These are phyloP conservation scores for Triticum timopheevii DNA, from an alignment of 176 grass and related monocot species.

Conservation along the genomic window DNA sequence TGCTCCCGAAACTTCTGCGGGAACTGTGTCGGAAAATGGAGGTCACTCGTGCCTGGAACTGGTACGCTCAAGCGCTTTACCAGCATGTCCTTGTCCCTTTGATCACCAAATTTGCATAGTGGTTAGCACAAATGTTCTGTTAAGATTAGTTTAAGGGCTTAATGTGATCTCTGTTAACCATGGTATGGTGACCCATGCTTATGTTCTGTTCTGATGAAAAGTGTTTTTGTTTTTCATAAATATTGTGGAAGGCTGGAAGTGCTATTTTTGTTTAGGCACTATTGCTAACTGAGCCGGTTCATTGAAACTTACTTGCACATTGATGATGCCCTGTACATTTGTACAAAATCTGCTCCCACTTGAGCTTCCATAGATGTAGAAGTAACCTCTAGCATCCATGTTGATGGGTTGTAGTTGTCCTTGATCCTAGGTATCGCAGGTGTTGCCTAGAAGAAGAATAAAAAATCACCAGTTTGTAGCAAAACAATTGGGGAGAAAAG, in stretches of 20 bases:
- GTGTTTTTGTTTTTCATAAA: background rate
- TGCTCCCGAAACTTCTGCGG: slow-evolving; percentile 59
- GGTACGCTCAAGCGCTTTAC: slow-evolving; percentile 46
- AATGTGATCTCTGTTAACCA: background rate
- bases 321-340: slow-evolving; percentile 59
- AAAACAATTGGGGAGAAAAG: background rate
- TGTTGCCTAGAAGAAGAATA: slow-evolving; percentile 43
- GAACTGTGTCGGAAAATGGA: slow-evolving; percentile 54
- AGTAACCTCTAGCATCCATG: slow-evolving; percentile 83
- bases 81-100: slow-evolving; percentile 52
- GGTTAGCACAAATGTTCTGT: background rate
- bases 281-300: background rate
- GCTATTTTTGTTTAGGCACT: background rate
- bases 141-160: background rate
- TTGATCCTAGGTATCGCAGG: slow-evolving; percentile 57
- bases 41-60: slow-evolving; percentile 35
- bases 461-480: background rate
- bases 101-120: slow-evolving; percentile 15
- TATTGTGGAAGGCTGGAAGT: background rate
- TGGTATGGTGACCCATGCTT: background rate
- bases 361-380: slow-evolving; percentile 57
- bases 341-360: slow-evolving; percentile 55
- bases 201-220: background rate
- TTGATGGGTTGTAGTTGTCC: slow-evolving; percentile 76
- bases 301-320: slow-evolving; percentile 41